Conservation (phyloP, 202 grass and related monocot genomes). For the Zoysia matrella region DNA sequence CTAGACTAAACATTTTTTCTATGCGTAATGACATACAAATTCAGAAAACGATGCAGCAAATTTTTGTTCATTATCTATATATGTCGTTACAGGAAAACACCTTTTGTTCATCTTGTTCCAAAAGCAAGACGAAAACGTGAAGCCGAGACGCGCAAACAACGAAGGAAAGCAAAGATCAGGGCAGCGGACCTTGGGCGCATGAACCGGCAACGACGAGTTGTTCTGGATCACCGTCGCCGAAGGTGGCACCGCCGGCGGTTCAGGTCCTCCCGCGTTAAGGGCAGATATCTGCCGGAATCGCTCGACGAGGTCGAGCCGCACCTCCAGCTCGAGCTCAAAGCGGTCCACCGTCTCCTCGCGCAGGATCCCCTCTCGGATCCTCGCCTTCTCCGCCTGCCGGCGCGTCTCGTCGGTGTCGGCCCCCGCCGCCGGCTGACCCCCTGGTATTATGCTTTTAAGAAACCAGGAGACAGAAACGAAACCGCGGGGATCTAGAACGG, state of each 20-base stretch:
- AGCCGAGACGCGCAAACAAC: background rate
- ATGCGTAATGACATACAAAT: too few species aligned
- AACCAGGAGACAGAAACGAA: background rate
- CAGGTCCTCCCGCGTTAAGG: background rate
- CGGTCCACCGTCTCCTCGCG: conserved; percentile 15
- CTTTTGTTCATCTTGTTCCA: too few species aligned
- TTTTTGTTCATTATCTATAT: too few species aligned
- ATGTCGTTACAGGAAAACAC: too few species aligned
- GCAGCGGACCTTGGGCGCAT: background rate
- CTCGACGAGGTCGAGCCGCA: conserved; percentile 35
- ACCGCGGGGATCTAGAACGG: too few species aligned
- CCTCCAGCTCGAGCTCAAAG: conserved; percentile 34
- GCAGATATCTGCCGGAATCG: background rate
- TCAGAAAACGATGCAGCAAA: too few species aligned
- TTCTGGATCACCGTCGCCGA: too few species aligned
- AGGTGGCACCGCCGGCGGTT: background rate
- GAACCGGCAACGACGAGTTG: too few species aligned
- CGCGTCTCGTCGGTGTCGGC: background rate
- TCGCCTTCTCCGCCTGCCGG: conserved; percentile 28
- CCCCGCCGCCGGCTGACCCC: background rate
- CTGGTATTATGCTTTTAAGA: too few species aligned
- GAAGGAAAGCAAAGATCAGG: background rate
- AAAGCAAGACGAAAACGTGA: background rate
- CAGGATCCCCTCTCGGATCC: conserved; percentile 40
- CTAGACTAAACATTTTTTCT: too few species aligned